Conservation (phyloP, 805 yeast genomes). For the Kodamaea sagamina region DNA sequence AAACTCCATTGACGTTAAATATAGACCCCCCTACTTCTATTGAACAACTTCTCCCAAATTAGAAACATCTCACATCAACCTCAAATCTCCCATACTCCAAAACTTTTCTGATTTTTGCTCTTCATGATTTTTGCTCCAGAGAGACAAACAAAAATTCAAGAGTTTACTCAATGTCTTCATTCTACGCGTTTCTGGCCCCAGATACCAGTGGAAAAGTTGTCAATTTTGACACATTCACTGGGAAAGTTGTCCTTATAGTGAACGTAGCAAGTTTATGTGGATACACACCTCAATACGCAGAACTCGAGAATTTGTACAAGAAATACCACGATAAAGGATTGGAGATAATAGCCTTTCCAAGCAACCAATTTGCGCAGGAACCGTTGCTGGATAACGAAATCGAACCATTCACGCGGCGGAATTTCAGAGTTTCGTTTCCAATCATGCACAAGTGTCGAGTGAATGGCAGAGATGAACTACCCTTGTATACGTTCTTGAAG, state of each 20-base stretch:
- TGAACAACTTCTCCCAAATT: too few relatives aligned
- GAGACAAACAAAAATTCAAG: not conserved
- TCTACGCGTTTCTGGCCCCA: conserved; percentile 13
- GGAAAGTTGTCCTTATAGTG: conserved; percentile 27
- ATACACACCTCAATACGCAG: conserved; percentile 55
- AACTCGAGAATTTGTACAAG: conserved; percentile 66
- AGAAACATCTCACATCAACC: too few relatives aligned
- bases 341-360: conserved; percentile 80
- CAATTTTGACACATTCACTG: conserved; percentile 17
- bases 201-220: conserved; percentile 12
- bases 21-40: too few relatives aligned
- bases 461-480: conserved; percentile 35
- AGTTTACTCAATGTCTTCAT: not conserved
- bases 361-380: conserved; percentile 89
- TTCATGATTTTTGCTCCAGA: too few relatives aligned
- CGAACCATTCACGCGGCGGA: conserved; percentile 20
- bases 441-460: conserved; percentile 39
- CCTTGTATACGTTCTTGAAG: conserved; percentile 35
- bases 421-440: conserved; percentile 39
- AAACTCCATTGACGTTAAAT: too few relatives aligned
- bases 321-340: conserved; percentile 66
- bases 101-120: too few relatives aligned
- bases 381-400: conserved; percentile 54
- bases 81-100: not conserved
- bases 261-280: conserved; percentile 42